These are phyloP conservation scores for Pterocarpus macrocarpus DNA, from an alignment of 306 rosid species.

Conservation along the genomic window DNA sequence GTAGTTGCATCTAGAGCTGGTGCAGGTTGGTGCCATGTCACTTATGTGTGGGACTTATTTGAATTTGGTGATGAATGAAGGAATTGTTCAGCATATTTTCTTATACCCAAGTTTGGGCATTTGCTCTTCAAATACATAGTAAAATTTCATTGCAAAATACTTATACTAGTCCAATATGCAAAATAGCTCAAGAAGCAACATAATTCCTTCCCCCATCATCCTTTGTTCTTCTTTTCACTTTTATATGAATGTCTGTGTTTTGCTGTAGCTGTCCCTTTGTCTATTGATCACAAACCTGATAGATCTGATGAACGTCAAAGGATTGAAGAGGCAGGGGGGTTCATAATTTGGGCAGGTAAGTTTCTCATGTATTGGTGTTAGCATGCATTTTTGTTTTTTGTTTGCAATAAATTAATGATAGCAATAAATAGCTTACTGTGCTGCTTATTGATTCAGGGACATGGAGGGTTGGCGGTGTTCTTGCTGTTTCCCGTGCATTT, in stretches of 20 bases:
- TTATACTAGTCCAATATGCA: not conserved
- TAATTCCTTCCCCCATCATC: not conserved
- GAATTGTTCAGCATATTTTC: not conserved
- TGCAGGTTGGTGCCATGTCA: constrained; percentile 69
- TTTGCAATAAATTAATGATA: constrained; percentile 11
- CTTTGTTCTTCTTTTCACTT: constrained; percentile 30
- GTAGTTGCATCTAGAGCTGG: constrained; percentile 90
- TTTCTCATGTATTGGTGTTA: constrained; percentile 11
- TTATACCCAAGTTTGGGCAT: constrained; percentile 7
- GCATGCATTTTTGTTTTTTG: constrained; percentile 7
- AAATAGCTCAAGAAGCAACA: constrained; percentile 7
- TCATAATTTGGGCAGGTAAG: constrained; percentile 88
- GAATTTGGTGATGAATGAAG: constrained; percentile 13
- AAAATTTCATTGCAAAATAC: not conserved
- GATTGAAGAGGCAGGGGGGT: constrained; percentile 93
- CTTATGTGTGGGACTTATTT: constrained; percentile 41
- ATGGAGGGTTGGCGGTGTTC: constrained; percentile 96
- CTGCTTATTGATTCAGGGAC: constrained; percentile 68
- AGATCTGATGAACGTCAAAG: constrained; percentile 86
- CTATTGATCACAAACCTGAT: constrained; percentile 91
- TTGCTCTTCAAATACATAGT: not conserved
- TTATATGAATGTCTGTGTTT: constrained; percentile 27
- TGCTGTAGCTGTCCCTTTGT: constrained; percentile 77
- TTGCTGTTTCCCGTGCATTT: constrained; percentile 94
- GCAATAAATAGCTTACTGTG: constrained; percentile 22